Conservation (phyloP, 371 early-diverging fungal genomes). For the Amoeboaphelidium occidentale region DNA sequence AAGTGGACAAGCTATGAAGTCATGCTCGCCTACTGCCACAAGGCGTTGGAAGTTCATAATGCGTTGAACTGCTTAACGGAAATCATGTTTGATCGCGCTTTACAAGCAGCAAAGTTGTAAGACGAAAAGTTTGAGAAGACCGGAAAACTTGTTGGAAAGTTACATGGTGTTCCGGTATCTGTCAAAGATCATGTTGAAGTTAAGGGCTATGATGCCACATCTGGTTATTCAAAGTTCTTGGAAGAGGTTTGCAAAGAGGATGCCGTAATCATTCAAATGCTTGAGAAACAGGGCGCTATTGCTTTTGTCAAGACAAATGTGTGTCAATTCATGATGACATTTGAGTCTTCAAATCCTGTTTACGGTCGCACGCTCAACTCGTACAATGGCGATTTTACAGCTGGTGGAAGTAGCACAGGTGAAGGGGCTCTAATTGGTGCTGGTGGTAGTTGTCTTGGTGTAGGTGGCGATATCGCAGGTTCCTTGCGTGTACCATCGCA, state of each 20-base stretch:
- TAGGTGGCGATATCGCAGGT: constrained; percentile 5
- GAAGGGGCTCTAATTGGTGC: constrained; percentile 6
- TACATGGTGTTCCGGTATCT: constrained; percentile 7
- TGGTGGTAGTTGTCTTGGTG: constrained; percentile 4
- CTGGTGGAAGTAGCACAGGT: constrained; percentile 7
- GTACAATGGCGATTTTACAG: constrained; percentile 1
- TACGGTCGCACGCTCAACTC: constrained; percentile 5
- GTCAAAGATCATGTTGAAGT: constrained; percentile 5
- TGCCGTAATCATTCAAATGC: not conserved
- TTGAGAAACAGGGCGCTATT: constrained; percentile 3
- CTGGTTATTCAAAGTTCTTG: constrained; percentile 3
- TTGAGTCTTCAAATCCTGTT: constrained; percentile 4
- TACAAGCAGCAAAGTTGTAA: not conserved
- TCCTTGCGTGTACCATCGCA: not conserved
- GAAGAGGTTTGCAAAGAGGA: constrained; percentile 2
- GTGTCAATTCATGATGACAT: constrained; percentile 4
- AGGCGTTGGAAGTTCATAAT: not conserved
- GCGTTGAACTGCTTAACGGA: not conserved
- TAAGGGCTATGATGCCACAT: constrained; percentile 4
- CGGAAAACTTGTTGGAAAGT: not conserved
- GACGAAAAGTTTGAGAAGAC: not conserved
- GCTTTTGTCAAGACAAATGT: constrained; percentile 5
- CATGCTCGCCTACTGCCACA: not conserved
- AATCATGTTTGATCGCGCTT: not conserved
- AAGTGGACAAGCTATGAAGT: not conserved